Evolutionary conservation across 169 alveolate species (phyloP).

Genomic region (Perkinsus marinus): DNA sequence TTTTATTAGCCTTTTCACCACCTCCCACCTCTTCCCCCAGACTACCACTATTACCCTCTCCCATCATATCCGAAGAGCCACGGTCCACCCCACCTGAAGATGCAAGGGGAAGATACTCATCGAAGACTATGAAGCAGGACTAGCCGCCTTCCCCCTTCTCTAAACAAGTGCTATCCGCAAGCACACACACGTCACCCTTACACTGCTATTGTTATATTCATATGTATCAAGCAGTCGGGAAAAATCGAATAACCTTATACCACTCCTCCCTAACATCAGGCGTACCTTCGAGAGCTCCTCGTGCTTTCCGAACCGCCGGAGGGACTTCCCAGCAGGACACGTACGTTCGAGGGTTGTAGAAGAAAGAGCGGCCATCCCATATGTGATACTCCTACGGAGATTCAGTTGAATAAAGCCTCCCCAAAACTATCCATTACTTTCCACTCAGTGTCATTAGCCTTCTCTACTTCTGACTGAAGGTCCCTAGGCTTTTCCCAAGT

Average conservation of each 20-base stretch:
- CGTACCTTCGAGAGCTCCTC: not conserved
- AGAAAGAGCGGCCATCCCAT: not conserved
- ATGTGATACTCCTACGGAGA: not conserved
- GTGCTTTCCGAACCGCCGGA: not conserved
- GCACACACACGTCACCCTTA: too few species aligned
- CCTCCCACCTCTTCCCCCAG: not conserved
- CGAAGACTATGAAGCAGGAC: too few species aligned
- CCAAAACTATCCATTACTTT: not conserved
- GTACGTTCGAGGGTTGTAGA: not conserved
- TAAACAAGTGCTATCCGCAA: too few species aligned
- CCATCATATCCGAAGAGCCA: not conserved
- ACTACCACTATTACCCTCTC: not conserved
- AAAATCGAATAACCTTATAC: too few species aligned
- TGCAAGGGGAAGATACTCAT: too few species aligned
- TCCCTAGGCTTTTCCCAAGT: not conserved
- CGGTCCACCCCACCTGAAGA: not conserved
- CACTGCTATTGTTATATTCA: too few species aligned
- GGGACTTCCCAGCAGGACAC: not conserved
- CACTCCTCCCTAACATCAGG: too few species aligned
- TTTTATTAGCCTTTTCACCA: not conserved
- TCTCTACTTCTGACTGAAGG: not conserved
- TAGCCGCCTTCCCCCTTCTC: too few species aligned
- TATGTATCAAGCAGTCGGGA: too few species aligned
- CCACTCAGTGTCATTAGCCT: not conserved
- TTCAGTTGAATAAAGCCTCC: not conserved